Evolutionary conservation across 2,329 filamentous ascomycete species (phyloP).

Genomic region (Chaetothyriales sp.): DNA sequence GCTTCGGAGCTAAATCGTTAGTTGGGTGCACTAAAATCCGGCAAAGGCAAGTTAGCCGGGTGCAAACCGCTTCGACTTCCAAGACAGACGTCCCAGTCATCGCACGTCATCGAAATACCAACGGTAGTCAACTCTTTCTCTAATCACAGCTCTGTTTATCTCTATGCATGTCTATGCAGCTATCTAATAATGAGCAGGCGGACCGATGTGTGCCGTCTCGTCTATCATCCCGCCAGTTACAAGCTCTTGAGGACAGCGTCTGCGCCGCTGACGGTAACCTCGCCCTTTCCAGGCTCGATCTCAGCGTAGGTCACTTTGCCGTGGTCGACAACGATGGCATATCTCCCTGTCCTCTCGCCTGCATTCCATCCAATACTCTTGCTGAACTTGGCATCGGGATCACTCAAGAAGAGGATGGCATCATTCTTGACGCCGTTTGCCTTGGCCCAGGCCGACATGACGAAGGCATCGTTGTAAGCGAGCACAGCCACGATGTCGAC

Average conservation of each 20-base stretch:
- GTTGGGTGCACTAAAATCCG: not conserved
- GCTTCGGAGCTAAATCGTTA: not conserved
- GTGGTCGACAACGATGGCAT: slow-evolving; percentile 67
- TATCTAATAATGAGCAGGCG: not conserved
- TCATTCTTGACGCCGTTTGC: slow-evolving; percentile 65
- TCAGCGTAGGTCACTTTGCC: slow-evolving; percentile 72
- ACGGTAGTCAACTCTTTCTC: not conserved
- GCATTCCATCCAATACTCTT: slow-evolving; percentile 63
- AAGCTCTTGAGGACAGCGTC: slow-evolving; percentile 26
- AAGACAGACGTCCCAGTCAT: not conserved
- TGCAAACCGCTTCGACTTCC: not conserved
- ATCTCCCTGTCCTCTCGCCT: slow-evolving; percentile 60
- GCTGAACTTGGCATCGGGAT: slow-evolving; percentile 58
- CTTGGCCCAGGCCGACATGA: slow-evolving; percentile 85
- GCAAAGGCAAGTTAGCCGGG: not conserved
- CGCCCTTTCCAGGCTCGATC: slow-evolving; percentile 39
- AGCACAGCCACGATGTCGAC: slow-evolving; percentile 71
- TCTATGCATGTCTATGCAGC: not conserved
- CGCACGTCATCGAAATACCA: not conserved
- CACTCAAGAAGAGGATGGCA: slow-evolving; percentile 62
- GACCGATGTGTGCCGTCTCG: not conserved
- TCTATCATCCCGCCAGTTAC: slow-evolving; percentile 14
- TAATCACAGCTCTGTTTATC: not conserved
- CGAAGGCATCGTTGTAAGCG: slow-evolving; percentile 68
- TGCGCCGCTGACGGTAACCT: slow-evolving; percentile 21